phyloP scores from a whole-genome alignment of 495 filamentous ascomycete genomes.

The Penicillium cataractarum region DNA sequence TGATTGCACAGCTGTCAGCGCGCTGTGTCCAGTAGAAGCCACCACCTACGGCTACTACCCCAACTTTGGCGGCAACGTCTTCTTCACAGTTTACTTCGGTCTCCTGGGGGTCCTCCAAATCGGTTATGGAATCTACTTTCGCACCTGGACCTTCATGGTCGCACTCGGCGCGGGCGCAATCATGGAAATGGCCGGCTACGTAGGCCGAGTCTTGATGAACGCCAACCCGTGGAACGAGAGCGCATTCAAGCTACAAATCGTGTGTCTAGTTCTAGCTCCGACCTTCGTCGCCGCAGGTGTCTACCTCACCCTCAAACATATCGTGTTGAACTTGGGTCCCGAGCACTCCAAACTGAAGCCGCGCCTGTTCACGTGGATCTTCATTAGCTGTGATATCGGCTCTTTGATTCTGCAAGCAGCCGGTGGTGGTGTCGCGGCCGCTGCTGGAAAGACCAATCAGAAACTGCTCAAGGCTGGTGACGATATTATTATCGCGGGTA shows the following conservation, averaged over 20 bases:
- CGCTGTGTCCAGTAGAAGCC: slow-evolving; percentile 57
- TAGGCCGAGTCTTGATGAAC: slow-evolving; percentile 61
- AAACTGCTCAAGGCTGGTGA: slow-evolving; percentile 46
- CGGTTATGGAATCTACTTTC: slow-evolving; percentile 56
- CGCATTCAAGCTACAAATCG: slow-evolving; percentile 70
- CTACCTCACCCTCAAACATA: slow-evolving; percentile 70
- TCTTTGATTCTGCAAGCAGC: slow-evolving; percentile 66
- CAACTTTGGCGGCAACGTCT: slow-evolving; percentile 62
- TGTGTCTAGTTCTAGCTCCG: slow-evolving; percentile 66
- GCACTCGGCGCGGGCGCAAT: slow-evolving; percentile 53
- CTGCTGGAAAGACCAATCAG: slow-evolving; percentile 27
- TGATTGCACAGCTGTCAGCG: slow-evolving; percentile 51
- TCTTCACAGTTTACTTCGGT: slow-evolving; percentile 61
- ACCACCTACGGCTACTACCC: slow-evolving; percentile 73
- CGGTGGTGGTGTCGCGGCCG: slow-evolving; percentile 62
- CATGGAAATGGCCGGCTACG: slow-evolving; percentile 59
- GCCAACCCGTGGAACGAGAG: slow-evolving; percentile 60
- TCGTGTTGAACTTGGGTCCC: slow-evolving; percentile 58
- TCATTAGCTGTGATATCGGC: slow-evolving; percentile 67
- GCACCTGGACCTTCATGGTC: slow-evolving; percentile 63
- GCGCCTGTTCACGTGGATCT: slow-evolving; percentile 65
- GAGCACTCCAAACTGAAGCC: slow-evolving; percentile 59
- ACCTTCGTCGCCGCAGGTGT: slow-evolving; percentile 67
- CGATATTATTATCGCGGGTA: slow-evolving; percentile 71
- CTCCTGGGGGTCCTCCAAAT: slow-evolving; percentile 52